phyloP scores from a whole-genome alignment of 768 basidiomycete species.

The Vararia minispora region DNA sequence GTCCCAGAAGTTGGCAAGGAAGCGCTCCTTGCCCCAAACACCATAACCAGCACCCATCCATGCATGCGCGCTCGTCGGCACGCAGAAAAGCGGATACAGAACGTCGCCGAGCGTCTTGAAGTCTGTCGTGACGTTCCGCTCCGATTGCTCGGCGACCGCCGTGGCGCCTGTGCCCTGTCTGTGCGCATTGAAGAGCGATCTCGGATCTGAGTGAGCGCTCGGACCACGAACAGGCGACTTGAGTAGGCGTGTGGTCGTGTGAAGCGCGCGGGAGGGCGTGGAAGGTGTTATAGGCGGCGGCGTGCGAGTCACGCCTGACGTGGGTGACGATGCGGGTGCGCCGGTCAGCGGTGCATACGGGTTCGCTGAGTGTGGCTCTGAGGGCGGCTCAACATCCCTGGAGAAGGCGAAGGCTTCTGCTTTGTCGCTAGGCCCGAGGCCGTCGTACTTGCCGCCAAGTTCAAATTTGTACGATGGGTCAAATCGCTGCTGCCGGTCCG shows the following conservation, averaged over 20 bases:
- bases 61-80: slow-evolving; percentile 75
- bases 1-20: slow-evolving; percentile 75
- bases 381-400: background rate
- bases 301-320: slow-evolving; percentile 3
- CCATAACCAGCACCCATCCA: slow-evolving; percentile 82
- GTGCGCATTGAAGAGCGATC: too few relatives aligned
- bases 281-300: background rate
- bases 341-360: background rate
- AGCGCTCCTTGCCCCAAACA: slow-evolving; percentile 85
- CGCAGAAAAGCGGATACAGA: slow-evolving; percentile 65
- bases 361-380: background rate
- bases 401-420: background rate
- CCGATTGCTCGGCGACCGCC: background rate
- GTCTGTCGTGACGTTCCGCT: background rate
- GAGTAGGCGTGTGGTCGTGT: background rate
- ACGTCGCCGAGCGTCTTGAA: slow-evolving; percentile 32
- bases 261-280: slow-evolving; percentile 7
- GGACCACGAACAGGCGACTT: slow-evolving; percentile 1
- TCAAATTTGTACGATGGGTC: too few relatives aligned
- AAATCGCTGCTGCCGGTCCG: slow-evolving; percentile 16
- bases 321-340: background rate
- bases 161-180: background rate
- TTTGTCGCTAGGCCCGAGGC: slow-evolving; percentile 1
- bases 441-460: slow-evolving; percentile 4
- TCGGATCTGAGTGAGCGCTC: too few relatives aligned